These are phyloP conservation scores for Xylariaceae sp. DNA, from an alignment of 2,329 filamentous ascomycete species.

Conservation along the genomic window DNA sequence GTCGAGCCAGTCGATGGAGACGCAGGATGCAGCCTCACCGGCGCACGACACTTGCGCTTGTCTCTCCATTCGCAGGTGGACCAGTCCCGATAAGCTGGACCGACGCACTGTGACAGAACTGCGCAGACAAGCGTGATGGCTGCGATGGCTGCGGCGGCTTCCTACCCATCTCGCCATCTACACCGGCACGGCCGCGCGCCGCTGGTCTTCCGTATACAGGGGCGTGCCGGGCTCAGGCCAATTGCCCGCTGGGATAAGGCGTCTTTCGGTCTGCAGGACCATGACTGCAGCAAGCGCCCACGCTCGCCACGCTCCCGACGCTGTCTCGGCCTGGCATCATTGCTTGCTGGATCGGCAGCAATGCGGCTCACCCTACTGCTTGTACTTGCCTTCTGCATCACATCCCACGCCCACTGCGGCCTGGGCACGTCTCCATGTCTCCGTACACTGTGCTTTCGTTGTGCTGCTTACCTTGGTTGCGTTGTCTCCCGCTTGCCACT, in stretches of 20 bases:
- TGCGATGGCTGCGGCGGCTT: conserved; percentile 20
- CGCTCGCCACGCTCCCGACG: background rate
- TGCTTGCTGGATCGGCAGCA: conserved; percentile 3
- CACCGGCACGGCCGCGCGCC: too few relatives aligned
- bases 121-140: conserved; percentile 18
- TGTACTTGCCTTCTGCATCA: conserved; percentile 13
- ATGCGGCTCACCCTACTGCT: conserved; percentile 17
- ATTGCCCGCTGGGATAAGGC: conserved; percentile 11
- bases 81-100: conserved; percentile 25
- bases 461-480: conserved; percentile 2
- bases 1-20: background rate
- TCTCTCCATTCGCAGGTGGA: conserved; percentile 13
- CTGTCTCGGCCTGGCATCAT: conserved; percentile 2
- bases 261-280: background rate
- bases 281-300: background rate
- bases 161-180: conserved; percentile 1
- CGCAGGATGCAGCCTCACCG: background rate
- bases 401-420: conserved; percentile 14
- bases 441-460: conserved; percentile 17
- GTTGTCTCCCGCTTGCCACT: conserved; percentile 12
- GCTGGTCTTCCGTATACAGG: too few relatives aligned
- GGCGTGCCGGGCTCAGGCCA: background rate
- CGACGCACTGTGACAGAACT: conserved; percentile 29
- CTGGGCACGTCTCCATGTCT: conserved; percentile 1
- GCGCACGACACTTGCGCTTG: conserved; percentile 20